Conservation (phyloP, 805 yeast genomes). For the Huiozyma sinensis region DNA sequence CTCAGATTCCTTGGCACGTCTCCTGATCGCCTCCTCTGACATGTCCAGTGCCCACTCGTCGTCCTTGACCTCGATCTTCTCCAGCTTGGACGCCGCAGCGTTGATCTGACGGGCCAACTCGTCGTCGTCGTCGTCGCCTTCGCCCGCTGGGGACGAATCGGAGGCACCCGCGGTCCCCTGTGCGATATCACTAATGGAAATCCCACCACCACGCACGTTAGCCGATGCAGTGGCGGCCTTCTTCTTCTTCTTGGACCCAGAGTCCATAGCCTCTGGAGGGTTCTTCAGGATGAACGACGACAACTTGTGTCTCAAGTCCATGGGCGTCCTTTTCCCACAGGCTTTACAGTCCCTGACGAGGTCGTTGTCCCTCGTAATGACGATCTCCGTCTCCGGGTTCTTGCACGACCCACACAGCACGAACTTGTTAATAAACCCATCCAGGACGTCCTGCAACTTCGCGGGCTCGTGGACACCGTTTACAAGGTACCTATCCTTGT, state of each 20-base stretch:
- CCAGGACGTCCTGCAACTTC: conserved; percentile 86
- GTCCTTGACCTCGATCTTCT: conserved; percentile 59
- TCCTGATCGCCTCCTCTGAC: conserved; percentile 90
- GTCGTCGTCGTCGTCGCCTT: conserved; percentile 54
- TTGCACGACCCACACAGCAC: conserved; percentile 91
- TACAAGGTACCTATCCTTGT: conserved; percentile 76
- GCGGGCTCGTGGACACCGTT: conserved; percentile 90
- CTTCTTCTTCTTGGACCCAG: conserved; percentile 44
- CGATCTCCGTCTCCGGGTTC: conserved; percentile 94
- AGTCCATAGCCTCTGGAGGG: conserved; percentile 57
- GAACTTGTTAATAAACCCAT: conserved; percentile 86
- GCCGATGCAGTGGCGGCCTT: conserved; percentile 85
- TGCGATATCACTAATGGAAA: conserved; percentile 69
- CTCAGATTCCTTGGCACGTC: conserved; percentile 81
- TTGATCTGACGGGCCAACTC: conserved; percentile 67
- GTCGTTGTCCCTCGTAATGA: conserved; percentile 53
- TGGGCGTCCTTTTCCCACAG: conserved; percentile 80
- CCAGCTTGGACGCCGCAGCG: conserved; percentile 70
- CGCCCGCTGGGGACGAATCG: conserved; percentile 26
- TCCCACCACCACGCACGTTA: conserved; percentile 80
- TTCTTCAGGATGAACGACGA: conserved; percentile 82
- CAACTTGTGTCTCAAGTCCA: conserved; percentile 80
- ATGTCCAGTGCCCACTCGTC: conserved; percentile 98
- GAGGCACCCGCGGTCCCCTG: conserved; percentile 31
- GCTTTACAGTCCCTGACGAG: conserved; percentile 94